Conservation (phyloP, 176 grass and related monocot species). For the maize (Zea mays) region Zm-B73-REFERENCE-NAM-5.0 NC_050099.1:236271501-236272000, state of each 20-base stretch:
- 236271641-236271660: too few relatives aligned
- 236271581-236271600: too few relatives aligned
- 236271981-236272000: neutral
- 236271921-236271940: neutral
- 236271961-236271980: neutral
- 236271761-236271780: slow-evolving; percentile 22
- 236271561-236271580: too few relatives aligned
- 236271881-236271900: neutral
- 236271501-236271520: too few relatives aligned
- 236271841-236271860: neutral
- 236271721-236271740: neutral
- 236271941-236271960: neutral
- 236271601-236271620: too few relatives aligned
- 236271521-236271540: too few relatives aligned
- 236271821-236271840: slow-evolving; percentile 2
- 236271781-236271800: neutral
- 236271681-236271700: neutral
- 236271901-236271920: neutral
- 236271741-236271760: neutral
- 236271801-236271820: neutral
- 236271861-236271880: neutral
- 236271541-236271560: too few relatives aligned
- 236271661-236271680: too few relatives aligned
- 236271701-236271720: slow-evolving; percentile 16
- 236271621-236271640: too few relatives aligned